phyloP scores from a whole-genome alignment of 129 eudicot species.

The Pittosporum tobira region DNA sequence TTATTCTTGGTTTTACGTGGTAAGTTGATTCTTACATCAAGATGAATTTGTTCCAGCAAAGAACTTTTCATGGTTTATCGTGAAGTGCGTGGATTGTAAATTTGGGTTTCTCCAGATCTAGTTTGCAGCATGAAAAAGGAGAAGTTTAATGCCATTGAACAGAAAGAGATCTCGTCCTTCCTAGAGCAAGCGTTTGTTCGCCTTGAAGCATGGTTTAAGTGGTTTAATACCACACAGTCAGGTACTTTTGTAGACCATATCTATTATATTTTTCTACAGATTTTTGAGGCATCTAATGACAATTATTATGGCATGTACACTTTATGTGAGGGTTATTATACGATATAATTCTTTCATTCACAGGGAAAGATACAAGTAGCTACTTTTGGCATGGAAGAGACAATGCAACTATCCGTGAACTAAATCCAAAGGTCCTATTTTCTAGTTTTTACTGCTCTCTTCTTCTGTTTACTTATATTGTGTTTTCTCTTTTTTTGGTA shows the following conservation, averaged over 20 bases:
- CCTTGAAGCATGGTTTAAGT: conserved; percentile 95
- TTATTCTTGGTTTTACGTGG: conserved; percentile 78
- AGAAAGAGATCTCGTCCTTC: conserved; percentile 53
- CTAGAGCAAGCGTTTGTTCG: conserved; percentile 72
- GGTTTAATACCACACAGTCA: conserved; percentile 96
- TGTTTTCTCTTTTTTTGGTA: too few relatives aligned
- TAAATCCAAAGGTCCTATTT: conserved; percentile 78
- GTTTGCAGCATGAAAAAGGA: conserved; percentile 53
- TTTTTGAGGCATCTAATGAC: background rate
- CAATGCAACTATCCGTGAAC: conserved; percentile 59
- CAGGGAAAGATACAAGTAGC: conserved; percentile 58
- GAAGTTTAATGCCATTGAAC: conserved; percentile 43
- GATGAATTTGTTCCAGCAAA: too few relatives aligned
- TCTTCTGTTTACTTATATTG: too few relatives aligned
- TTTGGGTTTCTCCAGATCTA: conserved; percentile 44
- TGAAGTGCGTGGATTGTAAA: too few relatives aligned
- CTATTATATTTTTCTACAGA: background rate
- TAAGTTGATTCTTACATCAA: conserved; percentile 8
- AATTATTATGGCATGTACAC: background rate
- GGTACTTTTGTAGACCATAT: conserved; percentile 35
- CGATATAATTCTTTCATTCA: conserved; percentile 8
- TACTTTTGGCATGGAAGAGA: conserved; percentile 99
- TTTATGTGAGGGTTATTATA: conserved; percentile 6
- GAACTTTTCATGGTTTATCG: too few relatives aligned
- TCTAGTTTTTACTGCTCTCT: background rate